These are phyloP conservation scores for Colletotrichum godetiae DNA, from an alignment of 2,329 filamentous ascomycete genomes.

Conservation along the genomic window DNA sequence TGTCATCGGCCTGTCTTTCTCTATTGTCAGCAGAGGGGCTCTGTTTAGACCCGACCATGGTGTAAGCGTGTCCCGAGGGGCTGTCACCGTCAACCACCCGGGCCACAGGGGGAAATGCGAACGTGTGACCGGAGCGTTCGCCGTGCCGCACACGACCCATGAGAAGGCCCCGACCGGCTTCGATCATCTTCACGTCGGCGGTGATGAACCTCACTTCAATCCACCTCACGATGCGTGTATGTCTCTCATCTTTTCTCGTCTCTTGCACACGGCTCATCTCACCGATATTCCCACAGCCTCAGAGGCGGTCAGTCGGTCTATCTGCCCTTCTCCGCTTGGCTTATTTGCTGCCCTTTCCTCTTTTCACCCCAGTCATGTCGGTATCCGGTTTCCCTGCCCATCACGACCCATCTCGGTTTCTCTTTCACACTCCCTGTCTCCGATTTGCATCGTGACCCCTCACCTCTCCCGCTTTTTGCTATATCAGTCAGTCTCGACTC, in stretches of 20 bases:
- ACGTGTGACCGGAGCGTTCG: slow-evolving; percentile 5
- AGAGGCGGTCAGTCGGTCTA: background rate
- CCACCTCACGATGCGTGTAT: background rate
- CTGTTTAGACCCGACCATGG: background rate
- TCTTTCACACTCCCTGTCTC: background rate
- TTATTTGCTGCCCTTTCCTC: background rate
- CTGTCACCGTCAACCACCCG: slow-evolving; percentile 16
- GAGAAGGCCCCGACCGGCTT: background rate
- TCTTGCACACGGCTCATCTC: background rate
- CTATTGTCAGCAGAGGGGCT: background rate
- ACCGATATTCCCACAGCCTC: background rate
- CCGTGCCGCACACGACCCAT: background rate
- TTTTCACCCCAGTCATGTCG: background rate
- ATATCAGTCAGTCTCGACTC: background rate
- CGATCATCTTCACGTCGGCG: background rate
- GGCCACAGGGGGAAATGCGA: slow-evolving; percentile 1
- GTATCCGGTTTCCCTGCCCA: background rate
- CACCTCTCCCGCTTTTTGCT: background rate
- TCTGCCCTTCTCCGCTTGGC: background rate
- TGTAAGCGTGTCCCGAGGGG: slow-evolving; percentile 12
- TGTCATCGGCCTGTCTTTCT: background rate
- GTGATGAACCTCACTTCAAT: background rate
- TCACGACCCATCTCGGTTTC: background rate
- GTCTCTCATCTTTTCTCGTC: no score
- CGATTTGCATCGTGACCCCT: background rate